Evolutionary conservation across 139 green algal genomes (phyloP), one percentile per base, ranked within the genome.

Genomic region (Deuterostichococcus epilithicus): DNA sequence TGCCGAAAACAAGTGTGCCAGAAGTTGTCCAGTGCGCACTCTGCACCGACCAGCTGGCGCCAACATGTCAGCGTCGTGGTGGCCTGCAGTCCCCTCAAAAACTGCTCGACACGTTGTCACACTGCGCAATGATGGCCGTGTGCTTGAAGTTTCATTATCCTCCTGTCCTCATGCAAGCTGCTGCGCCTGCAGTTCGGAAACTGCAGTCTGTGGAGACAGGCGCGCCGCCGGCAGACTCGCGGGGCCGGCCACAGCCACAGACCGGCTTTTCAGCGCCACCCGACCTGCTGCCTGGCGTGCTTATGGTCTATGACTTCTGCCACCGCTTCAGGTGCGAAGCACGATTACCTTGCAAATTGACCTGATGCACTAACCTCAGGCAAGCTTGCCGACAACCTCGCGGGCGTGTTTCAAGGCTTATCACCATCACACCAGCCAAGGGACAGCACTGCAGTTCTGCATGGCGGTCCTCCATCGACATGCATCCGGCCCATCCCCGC

Each of bases 291-390:
- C 78, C 78, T 1, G 75, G 72, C 44, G 25, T 82, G 3, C 72
- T 82, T 1, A 76, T 82, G 60, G 45, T 74, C 34, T 82, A 72
- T 72, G 78, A 82, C 33, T 82, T 82, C 66, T 82, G 78, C 72
- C 72, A 78, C 6, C 42, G 35, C 65, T 78, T 76, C 74, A 72
- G 70, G 77, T 74, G 38, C 23, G 70, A 5, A 34, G n/a, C n/a
- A n/a, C n/a, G n/a, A n/a, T n/a, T n/a, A n/a, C n/a, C n/a, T n/a
- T n/a, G n/a, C n/a, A n/a, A n/a, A n/a, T n/a, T n/a, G n/a, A n/a
- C n/a, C n/a, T n/a, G n/a, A n/a, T n/a, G n/a, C n/a, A n/a, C n/a
- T n/a, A n/a, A n/a, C n/a, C n/a, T n/a, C n/a, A n/a, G n/a, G n/a
- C n/a, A n/a, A n/a, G n/a, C n/a, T n/a, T n/a, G n/a, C n/a, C n/a